Base-by-base conservation (phyloP, 2,329 filamentous ascomycete species). In the Aspergillus sp. region DNA sequence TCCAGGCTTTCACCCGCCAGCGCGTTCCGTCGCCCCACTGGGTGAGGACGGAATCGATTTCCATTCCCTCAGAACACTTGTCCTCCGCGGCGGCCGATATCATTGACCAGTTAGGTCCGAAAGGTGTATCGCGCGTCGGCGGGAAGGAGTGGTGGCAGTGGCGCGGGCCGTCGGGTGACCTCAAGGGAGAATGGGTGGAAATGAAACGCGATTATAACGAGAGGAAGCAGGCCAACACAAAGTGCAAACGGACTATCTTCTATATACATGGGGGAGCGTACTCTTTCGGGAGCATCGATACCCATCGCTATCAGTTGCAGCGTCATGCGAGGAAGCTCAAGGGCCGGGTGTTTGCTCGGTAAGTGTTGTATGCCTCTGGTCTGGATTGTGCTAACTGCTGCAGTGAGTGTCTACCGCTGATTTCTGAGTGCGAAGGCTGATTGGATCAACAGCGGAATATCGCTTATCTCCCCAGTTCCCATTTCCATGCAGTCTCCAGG, bases 271-370 rank as follows among this genome's bases (percentile, higher is more conserved):
- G 91, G 10, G 89, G 89, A 5, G 89, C 83, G 13, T 96, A 94
- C 61, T 98, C 80, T 62, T 96, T 98, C 55, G 89, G 91, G 10
- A 93, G 86, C 47, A 80, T 95, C 24, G 88, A 95, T 53, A 88
- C 93, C 58, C 91, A 96, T 65, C 79, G 91, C n/a, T 96, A 96
- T 62, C 89, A 96, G 68, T 78, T 98, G 71, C 91, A 98, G 60
- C 74, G 89, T 30, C 88, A 96, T 69, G 91, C 91, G 16, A 74
- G 91, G 33, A 96, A 96, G 63, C 71, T 98, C 39, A 86, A 91
- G 59, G 89, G 86, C 12, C 74, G 86, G 34, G 82, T 95, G 5
- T 78, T 96, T 57, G 86, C 89, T 15, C 82, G 62, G 63, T 65
- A 57, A 44, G 58, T 34, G 33, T n/a, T 15, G 14, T 4, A n/a